These are phyloP conservation scores for Candida fluviatilis DNA, from an alignment of 805 yeast species.

Conservation along the genomic window DNA sequence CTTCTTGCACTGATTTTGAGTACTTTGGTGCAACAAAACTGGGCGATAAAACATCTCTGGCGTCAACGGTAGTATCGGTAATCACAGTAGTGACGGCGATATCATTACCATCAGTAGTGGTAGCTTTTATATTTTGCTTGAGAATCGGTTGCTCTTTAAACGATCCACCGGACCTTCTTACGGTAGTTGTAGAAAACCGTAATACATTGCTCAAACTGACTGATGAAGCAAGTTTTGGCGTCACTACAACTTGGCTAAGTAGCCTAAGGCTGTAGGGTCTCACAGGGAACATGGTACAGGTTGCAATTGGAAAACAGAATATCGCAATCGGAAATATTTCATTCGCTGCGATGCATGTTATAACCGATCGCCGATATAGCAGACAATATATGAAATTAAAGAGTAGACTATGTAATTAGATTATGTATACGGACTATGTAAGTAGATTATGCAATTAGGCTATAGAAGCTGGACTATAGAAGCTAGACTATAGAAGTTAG, in stretches of 20 bases:
- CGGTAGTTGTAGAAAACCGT: not conserved
- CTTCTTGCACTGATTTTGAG: slow-evolving; percentile 5
- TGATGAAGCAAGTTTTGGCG: not conserved
- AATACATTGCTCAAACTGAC: not conserved
- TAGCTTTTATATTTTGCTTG: not conserved
- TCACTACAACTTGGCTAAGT: not conserved
- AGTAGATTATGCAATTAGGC: no score
- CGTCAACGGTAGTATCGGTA: not conserved
- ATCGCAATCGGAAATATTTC: no score
- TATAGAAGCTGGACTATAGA: no score
- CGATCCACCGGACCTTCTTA: not conserved
- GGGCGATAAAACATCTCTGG: not conserved
- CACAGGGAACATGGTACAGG: not conserved
- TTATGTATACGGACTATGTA: no score
- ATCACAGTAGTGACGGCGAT: not conserved
- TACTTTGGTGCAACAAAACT: slow-evolving; percentile 2
- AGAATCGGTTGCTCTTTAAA: slow-evolving; percentile 3
- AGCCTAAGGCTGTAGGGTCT: not conserved
- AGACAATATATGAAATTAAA: no score
- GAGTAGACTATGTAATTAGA: no score
- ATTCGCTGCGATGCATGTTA: no score
- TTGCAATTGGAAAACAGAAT: no score
- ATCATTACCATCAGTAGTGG: not conserved
- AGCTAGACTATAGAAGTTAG: no score
- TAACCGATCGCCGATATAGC: no score